Percentiles rank a stretch among this genome's conserved stretches.
phyloP scores from a whole-genome alignment of 768 basidiomycete species.

The Aureoboletus auriporus region DNA sequence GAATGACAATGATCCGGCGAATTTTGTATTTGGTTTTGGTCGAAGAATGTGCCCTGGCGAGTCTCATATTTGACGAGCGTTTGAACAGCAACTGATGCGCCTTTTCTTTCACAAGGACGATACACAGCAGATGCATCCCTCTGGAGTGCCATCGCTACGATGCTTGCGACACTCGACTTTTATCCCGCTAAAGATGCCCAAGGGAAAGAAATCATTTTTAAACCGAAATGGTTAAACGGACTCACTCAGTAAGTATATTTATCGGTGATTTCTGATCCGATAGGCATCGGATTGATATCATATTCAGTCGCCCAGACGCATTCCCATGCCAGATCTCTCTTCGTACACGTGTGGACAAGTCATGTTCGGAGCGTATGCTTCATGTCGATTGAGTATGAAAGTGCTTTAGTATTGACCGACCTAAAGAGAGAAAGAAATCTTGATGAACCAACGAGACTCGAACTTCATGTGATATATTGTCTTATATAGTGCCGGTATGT shows the following conservation, averaged over 20 bases:
- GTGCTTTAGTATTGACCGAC: too few species aligned
- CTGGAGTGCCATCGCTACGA: conserved; percentile 6
- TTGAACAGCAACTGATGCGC: too few species aligned
- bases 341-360: conserved; percentile 2
- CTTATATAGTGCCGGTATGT: too few species aligned
- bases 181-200: background rate
- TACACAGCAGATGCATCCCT: conserved; percentile 3
- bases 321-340: conserved; percentile 10
- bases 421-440: too few species aligned
- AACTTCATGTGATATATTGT: too few species aligned
- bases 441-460: too few species aligned
- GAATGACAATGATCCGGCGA: conserved; percentile 3
- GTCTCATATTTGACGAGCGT: background rate
- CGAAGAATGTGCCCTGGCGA: conserved; percentile 4
- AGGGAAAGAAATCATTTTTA: background rate
- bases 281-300: too few species aligned
- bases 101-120: background rate
- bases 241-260: conserved; percentile 2
- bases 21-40: conserved; percentile 16
- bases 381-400: too few species aligned
- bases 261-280: background rate
- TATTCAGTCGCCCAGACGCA: conserved; percentile 4
- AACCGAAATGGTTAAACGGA: conserved; percentile 7
- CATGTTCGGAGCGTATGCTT: background rate
- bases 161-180: conserved; percentile 14